Conservation (phyloP, 2,329 filamentous ascomycete genomes). For the Paramyrothecium roridum region DNA sequence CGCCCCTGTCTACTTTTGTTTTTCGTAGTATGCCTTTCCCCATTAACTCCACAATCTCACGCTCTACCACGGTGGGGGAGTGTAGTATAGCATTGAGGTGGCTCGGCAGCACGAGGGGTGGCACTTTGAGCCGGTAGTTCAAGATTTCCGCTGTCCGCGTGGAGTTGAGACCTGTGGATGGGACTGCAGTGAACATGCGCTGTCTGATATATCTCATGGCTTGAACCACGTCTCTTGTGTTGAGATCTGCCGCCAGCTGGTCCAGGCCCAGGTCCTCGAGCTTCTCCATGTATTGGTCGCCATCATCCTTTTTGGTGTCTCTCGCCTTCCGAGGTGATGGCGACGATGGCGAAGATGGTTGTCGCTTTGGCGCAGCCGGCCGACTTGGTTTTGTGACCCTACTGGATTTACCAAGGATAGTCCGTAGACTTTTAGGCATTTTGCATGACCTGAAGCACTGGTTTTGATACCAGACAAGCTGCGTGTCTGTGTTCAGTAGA, state of each 20-base stretch:
- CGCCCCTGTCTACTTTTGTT: conserved; percentile 60
- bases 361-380: conserved; percentile 8
- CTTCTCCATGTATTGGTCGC: conserved; percentile 33
- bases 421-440: conserved; percentile 30
- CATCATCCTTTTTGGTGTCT: conserved; percentile 17
- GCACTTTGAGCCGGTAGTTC: conserved; percentile 55
- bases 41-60: conserved; percentile 62
- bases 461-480: too few relatives aligned
- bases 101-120: conserved; percentile 62
- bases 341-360: conserved; percentile 7
- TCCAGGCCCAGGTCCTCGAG: conserved; percentile 61
- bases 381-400: conserved; percentile 29
- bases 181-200: conserved; percentile 63
- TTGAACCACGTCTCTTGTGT: conserved; percentile 60
- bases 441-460: conserved; percentile 1
- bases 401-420: conserved; percentile 33
- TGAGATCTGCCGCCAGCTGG: conserved; percentile 51
- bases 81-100: conserved; percentile 63
- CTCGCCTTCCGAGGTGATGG: conserved; percentile 21
- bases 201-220: conserved; percentile 60
- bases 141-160: conserved; percentile 61
- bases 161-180: conserved; percentile 61
- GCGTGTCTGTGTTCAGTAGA: not conserved
- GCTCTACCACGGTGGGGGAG: conserved; percentile 62
- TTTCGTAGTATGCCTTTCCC: conserved; percentile 55